Evolutionary conservation across 139 green algal genomes (phyloP), one percentile per base, ranked within the genome.

Genomic region (Pedinophyceae sp.): DNA sequence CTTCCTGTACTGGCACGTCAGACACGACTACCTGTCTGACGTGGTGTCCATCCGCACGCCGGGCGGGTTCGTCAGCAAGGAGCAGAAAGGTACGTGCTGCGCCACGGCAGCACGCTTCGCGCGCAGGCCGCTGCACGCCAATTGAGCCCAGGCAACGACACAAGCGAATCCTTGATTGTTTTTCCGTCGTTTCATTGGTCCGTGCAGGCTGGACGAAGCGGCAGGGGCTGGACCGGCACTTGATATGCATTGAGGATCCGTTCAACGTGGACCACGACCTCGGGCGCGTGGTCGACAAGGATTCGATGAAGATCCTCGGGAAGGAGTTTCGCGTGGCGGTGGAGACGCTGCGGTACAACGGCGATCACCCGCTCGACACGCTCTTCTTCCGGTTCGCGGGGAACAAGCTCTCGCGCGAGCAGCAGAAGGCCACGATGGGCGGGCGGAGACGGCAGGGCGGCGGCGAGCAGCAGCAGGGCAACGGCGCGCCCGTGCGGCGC

Each of bases 241-340:
- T 95, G 34, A 69, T 94, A 46, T 82, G 80, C 68, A 80, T 86
- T 24, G 83, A 95, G 72, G 87, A 95, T 52, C 87, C 87, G 1
- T 95, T 96, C 60, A 74, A 94, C 50, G 63, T 77, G 18, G 67
- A 58, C 20, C 87, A 96, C 64, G 87, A 96, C 64, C 76, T 96
- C 27, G 87, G 87, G 18, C 72, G 85, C 23, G 89, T 85, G 16
- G 85, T 95, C 34, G 83, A 94, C 66, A 68, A 71, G 25, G 61
- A 72, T 54, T 64, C 60, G 58, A 74, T 74, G 16, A 54, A 30
- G 26, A n/a, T n/a, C n/a, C n/a, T n/a, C n/a, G n/a, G n/a, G n/a
- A n/a, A n/a, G n/a, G n/a, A n/a, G n/a, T n/a, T n/a, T n/a, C n/a
- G n/a, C n/a, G n/a, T n/a, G n/a, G n/a, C n/a, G n/a, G n/a, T n/a